Evolutionary conservation across 2,329 filamentous ascomycete genomes (phyloP), one percentile per base, ranked within the genome.

Genomic region (Colletotrichum lindemuthianum): DNA sequence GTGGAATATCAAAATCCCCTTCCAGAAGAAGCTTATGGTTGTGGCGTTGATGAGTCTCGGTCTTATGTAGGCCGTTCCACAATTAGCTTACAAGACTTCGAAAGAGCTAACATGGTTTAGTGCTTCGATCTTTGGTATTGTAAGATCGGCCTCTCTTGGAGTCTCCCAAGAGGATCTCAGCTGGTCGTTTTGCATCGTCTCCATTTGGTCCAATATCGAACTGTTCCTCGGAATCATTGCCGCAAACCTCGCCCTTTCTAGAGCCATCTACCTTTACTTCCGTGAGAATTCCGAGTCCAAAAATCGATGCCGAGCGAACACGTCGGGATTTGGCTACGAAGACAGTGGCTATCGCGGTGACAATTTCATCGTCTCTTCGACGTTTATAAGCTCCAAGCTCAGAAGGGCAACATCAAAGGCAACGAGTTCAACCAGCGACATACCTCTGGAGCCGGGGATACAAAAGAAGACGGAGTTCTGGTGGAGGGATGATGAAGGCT

Each of bases 171-270:
- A 45, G 0, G 71, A 72, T 34, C 59, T 72, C 10, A 72, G 66
- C 36, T 72, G 71, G 70, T 67, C 70, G 1, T 76, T 73, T 44
- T 71, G 69, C 50, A 74, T 74, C 8, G 72, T 74, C 2, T 76
- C 76, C 33, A 76, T 77, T 43, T 79, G 76, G 76, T 77, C 73
- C 11, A 72, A 77, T 12, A 65, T 77, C 44, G 77, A 79, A 63
- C 72, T 74, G 0, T 73, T 74, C 15, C 69, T 79, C 1, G 77
- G 76, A 33, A 77, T 79, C 13, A 70, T 76, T 3, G 74, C 73
- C n/a, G 77, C 72, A n/a, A 74, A 74, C 24, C 68, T 73, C 3
- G 70, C 52, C 69, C 73, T 58, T 49, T 69, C 60, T 2, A 67
- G 70, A 8, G 68, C 68, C 6, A 61, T 72, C 4, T 73, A 67